Base-by-base conservation (phyloP, 108 stramenopile genomes). In the Fistulifera solaris region DNA sequence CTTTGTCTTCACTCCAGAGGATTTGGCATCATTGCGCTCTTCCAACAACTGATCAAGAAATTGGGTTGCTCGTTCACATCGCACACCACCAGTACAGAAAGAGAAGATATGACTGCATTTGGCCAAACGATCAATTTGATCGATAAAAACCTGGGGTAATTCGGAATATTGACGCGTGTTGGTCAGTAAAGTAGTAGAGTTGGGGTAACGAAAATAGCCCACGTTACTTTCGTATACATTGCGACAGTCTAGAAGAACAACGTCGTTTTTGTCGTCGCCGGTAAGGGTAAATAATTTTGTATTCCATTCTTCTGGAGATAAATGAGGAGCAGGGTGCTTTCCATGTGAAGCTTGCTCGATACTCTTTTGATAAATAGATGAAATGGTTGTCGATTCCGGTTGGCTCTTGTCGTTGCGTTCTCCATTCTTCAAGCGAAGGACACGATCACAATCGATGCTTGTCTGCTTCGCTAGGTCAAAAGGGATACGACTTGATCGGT, bases 111-210 rank as follows among this genome's bases (percentile, higher is more conserved):
- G 56, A 38, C 83, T 77, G 21, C 71, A 44, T 39, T 61, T 14
- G 6, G 26, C 43, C 5, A 44, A 16, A 5, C 43, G 48, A 10
- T 58, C 56, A 55, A 27, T 80, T 56, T 6, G 62, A 28, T 23
- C 73, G 53, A 18, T 66, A 54, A 91, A 56, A 7, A 84, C 66
- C 22, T 56, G 23, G 0, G 83, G 81, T 52, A 91, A 27, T n/a
- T 80, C 75, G n/a, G 81, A 78, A 62, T 82, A 91, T 48, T 91
- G 85, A 40, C 89, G 67, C 15, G 89, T 91, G 49, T 91, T 91
- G 10, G 85, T 85, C 2, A 73, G 44, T 0, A 90, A 45, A 8
- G 83, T 77, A 19, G 23, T 25, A 0, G 62, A 56, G 26, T 59
- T 52, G 0, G 67, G 60, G 2, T 67, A 77, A 0, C 52, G 60